Conservation (phyloP, 2,329 filamentous ascomycete genomes). For the Fusarium bulbicola region DNA sequence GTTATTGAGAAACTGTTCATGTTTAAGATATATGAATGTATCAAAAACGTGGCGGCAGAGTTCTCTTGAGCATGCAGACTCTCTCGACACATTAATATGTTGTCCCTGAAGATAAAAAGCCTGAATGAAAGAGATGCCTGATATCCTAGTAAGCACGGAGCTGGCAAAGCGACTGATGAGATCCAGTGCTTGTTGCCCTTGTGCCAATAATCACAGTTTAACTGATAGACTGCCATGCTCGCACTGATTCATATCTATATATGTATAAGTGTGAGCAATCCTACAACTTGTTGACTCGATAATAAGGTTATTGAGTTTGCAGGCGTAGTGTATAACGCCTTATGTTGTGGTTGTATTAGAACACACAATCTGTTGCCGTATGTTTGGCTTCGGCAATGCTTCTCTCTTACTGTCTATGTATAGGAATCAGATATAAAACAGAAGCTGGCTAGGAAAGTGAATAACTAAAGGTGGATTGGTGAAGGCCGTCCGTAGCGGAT, state of each 20-base stretch:
- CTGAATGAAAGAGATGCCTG: background rate
- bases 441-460: background rate
- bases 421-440: background rate
- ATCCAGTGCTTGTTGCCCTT: background rate
- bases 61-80: no score
- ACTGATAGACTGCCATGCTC: background rate
- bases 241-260: background rate
- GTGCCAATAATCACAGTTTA: background rate
- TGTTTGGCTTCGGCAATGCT: background rate
- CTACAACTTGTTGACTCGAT: background rate
- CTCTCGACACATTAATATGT: background rate
- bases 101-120: background rate
- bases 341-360: background rate
- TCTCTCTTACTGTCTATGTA: background rate
- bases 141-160: background rate
- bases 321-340: no score
- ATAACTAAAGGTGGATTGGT: background rate
- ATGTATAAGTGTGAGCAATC: background rate
- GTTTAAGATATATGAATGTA: fast-evolving
- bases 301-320: background rate
- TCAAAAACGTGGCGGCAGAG: background rate
- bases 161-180: background rate
- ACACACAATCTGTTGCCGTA: background rate
- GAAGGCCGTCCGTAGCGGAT: background rate
- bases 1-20: background rate